Conservation (phyloP, 2,329 filamentous ascomycete genomes). For the Xylariaceae sp. region DNA sequence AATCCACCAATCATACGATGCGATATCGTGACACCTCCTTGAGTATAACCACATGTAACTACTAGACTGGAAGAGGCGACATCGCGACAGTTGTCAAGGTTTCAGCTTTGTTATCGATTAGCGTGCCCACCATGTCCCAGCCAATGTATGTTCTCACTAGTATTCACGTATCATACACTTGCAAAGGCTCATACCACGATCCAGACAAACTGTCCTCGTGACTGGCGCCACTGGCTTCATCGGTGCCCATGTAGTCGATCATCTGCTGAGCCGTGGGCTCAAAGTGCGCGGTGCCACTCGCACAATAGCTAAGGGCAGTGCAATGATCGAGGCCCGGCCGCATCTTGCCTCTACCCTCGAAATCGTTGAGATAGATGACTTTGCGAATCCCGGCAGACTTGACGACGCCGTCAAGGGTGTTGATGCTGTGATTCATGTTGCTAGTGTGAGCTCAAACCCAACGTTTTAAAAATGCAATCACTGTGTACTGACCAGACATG, state of each 20-base stretch:
- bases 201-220: background rate
- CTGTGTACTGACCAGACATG: background rate
- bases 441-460: slow-evolving; percentile 39
- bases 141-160: too few relatives aligned
- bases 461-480: too few relatives aligned
- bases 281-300: slow-evolving; percentile 24
- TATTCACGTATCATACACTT: too few relatives aligned
- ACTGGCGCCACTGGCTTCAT: background rate
- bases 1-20: too few relatives aligned
- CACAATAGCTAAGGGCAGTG: background rate
- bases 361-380: slow-evolving; percentile 30
- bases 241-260: background rate
- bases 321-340: background rate
- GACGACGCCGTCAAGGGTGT: slow-evolving; percentile 39
- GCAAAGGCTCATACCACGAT: too few relatives aligned
- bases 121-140: too few relatives aligned
- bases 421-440: slow-evolving; percentile 43
- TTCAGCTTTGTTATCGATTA: too few relatives aligned
- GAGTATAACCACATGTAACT: too few relatives aligned
- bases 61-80: too few relatives aligned
- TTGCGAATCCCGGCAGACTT: slow-evolving; percentile 37
- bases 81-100: too few relatives aligned
- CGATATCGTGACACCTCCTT: too few relatives aligned
- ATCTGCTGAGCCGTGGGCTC: background rate
- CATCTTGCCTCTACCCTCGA: background rate